Conservation (phyloP, 2,329 filamentous ascomycete species). For the Diaporthe eres region DNA sequence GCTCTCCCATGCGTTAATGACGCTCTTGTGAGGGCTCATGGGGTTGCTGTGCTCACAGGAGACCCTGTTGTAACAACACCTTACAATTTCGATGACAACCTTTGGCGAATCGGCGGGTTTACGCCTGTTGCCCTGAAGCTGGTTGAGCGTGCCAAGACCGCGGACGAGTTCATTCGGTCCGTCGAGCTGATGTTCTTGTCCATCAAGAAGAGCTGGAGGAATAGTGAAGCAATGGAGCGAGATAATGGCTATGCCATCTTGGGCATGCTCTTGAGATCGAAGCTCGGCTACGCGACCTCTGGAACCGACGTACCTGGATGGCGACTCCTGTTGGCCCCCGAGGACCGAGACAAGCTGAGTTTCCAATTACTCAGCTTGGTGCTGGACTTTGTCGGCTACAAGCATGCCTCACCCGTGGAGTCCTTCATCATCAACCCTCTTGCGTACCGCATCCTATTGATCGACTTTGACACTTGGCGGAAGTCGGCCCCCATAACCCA, state of each 20-base stretch:
- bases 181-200: constrained; percentile 89
- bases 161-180: constrained; percentile 80
- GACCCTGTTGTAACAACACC: constrained; percentile 86
- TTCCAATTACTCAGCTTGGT: constrained; percentile 81
- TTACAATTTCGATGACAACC: constrained; percentile 88
- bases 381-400: constrained; percentile 90
- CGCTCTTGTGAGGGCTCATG: constrained; percentile 84
- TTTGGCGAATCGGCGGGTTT: constrained; percentile 95
- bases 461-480: constrained; percentile 95
- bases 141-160: constrained; percentile 80
- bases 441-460: constrained; percentile 90
- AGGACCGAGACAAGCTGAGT: constrained; percentile 69
- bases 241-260: constrained; percentile 94
- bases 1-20: constrained; percentile 91
- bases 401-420: constrained; percentile 81
- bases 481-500: constrained; percentile 83
- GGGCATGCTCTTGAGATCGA: constrained; percentile 85
- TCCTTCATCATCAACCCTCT: constrained; percentile 97
- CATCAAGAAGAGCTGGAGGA: constrained; percentile 93
- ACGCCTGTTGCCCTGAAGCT: constrained; percentile 87
- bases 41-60: constrained; percentile 86
- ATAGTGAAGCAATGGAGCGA: constrained; percentile 97
- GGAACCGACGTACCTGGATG: constrained; percentile 51
- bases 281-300: constrained; percentile 72
- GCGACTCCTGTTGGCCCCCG: constrained; percentile 62